phyloP scores from a whole-genome alignment of 345 rosid genomes.

The Melaleuca alternifolia region DNA sequence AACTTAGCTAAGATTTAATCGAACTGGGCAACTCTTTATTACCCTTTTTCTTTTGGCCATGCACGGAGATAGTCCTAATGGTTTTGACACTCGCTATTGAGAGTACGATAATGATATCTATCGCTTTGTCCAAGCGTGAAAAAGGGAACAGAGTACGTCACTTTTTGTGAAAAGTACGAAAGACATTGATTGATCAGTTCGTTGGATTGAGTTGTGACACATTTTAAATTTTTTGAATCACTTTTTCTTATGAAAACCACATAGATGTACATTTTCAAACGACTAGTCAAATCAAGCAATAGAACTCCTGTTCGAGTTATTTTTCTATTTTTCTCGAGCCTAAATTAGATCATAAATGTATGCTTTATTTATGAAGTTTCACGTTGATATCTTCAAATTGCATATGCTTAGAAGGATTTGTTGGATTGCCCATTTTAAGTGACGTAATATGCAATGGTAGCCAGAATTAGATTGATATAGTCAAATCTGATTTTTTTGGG shows the following conservation, averaged over 20 bases:
- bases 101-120: neutral
- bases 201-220: neutral
- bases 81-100: neutral
- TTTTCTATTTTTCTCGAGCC: neutral
- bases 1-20: neutral
- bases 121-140: fast-evolving
- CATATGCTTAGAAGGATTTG: neutral
- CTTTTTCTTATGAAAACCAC: neutral
- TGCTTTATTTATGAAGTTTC: neutral
- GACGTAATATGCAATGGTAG: neutral
- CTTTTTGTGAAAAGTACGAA: neutral
- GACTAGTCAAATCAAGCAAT: neutral
- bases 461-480: neutral
- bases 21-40: neutral
- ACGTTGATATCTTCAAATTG: neutral
- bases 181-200: neutral
- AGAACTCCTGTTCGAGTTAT: neutral
- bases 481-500: too few species aligned
- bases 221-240: neutral
- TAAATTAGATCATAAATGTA: neutral
- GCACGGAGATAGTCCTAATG: neutral
- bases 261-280: neutral
- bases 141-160: fast-evolving
- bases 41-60: neutral
- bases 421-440: neutral